phyloP scores from a whole-genome alignment of 139 green algal species.

The Micractinium sp. region DNA sequence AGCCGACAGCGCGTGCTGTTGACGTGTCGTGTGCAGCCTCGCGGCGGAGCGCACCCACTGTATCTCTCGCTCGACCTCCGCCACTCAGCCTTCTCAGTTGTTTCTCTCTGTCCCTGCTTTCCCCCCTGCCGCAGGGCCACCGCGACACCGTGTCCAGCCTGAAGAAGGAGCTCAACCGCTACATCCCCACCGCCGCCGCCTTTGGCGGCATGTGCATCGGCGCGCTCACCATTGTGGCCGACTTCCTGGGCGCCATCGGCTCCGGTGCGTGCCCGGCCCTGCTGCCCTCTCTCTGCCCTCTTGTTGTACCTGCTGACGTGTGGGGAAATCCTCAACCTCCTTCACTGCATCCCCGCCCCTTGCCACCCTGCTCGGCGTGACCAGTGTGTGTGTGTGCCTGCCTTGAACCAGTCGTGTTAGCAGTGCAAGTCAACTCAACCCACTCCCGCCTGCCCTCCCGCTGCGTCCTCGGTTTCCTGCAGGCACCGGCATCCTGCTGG shows the following conservation, averaged over 20 bases:
- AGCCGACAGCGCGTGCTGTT: no score
- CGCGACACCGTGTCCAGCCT: constrained; percentile 78
- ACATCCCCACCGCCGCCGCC: constrained; percentile 92
- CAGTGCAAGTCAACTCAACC: background rate
- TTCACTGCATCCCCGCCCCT: no score
- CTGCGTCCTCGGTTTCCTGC: background rate
- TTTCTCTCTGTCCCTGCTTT: background rate
- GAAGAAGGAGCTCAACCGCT: constrained; percentile 98
- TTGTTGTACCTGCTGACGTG: no score
- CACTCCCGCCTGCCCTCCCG: background rate
- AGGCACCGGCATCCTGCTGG: constrained; percentile 96
- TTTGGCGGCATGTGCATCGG: constrained; percentile 99
- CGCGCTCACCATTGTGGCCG: constrained; percentile 96
- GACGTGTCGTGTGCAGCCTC: no score
- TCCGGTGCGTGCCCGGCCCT: constrained; percentile 37
- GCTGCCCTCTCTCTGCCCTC: background rate
- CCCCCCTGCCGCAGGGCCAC: constrained; percentile 52
- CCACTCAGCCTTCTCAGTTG: background rate
- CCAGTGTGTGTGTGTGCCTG: no score
- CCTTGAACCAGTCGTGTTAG: no score
- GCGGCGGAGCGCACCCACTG: no score
- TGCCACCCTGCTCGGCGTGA: no score
- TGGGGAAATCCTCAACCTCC: no score
- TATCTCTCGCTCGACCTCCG: no score
- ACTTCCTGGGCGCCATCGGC: constrained; percentile 94